phyloP scores from a whole-genome alignment of 1,284 basidiomycete species.

The Malassezia sp. region DNA sequence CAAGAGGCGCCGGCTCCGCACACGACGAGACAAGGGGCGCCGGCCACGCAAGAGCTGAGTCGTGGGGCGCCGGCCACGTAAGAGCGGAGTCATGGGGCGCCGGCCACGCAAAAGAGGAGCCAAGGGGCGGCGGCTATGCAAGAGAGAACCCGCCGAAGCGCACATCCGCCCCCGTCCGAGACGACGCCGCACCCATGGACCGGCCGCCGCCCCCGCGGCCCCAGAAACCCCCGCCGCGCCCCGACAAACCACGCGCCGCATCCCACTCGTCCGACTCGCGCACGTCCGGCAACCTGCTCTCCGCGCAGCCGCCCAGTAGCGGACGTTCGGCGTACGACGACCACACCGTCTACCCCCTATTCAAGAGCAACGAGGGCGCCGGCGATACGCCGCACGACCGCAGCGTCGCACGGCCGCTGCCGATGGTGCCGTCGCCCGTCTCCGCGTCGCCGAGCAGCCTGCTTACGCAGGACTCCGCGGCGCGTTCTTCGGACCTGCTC shows the following conservation, averaged over 20 bases:
- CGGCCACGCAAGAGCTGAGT: too few species aligned
- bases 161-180: too few species aligned
- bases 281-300: neutral
- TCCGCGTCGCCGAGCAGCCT: neutral
- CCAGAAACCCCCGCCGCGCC: neutral
- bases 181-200: neutral
- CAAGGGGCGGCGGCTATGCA: too few species aligned
- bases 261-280: neutral
- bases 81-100: too few species aligned
- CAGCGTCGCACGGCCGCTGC: neutral
- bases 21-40: too few species aligned
- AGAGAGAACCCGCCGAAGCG: too few species aligned
- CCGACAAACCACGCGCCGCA: too few species aligned
- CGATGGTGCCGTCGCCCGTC: conserved; percentile 1
- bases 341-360: conserved; percentile 8
- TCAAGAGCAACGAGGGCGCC: conserved; percentile 2
- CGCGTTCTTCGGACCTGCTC: neutral
- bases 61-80: too few species aligned
- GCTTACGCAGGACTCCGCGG: neutral
- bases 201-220: neutral
- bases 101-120: too few species aligned
- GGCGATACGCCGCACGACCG: neutral
- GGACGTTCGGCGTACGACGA: neutral
- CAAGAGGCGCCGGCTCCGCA: too few species aligned
- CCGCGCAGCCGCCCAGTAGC: neutral